Percentiles rank a stretch among this genome's conserved stretches.
Evolutionary conservation across 139 green algal genomes (phyloP).

Genomic region (Chlamydomonas incerta): DNA sequence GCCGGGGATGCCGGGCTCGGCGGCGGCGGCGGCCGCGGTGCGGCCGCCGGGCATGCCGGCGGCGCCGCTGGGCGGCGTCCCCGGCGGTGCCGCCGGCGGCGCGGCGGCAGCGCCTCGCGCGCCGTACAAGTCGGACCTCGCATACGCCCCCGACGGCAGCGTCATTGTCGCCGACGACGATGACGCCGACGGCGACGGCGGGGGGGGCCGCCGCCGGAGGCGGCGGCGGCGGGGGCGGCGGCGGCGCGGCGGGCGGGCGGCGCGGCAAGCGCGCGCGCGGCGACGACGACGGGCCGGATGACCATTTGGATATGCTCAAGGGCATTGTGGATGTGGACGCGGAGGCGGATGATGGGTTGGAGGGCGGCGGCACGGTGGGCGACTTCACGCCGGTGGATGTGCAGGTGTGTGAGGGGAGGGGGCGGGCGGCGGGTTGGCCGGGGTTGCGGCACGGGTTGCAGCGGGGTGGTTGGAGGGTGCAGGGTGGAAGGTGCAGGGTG

Average conservation of each 20-base stretch:
- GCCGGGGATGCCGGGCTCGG: neutral
- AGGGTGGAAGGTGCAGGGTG: neutral
- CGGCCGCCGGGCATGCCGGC: neutral
- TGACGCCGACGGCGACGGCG: neutral
- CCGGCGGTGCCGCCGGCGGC: neutral
- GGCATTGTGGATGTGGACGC: slow-evolving; percentile 35
- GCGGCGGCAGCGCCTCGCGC: neutral
- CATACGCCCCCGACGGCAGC: slow-evolving; percentile 15
- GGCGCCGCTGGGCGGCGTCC: neutral
- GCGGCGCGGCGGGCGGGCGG: neutral
- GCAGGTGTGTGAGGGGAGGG: neutral
- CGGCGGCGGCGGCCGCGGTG: neutral
- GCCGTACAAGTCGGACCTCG: slow-evolving; percentile 26
- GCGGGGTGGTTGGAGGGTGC: neutral
- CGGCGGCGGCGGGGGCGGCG: neutral
- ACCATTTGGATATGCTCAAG: neutral
- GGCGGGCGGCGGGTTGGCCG: neutral
- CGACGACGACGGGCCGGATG: slow-evolving; percentile 13
- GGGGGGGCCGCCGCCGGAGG: neutral
- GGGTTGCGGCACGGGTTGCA: neutral
- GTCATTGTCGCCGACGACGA: slow-evolving; percentile 34
- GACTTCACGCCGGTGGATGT: slow-evolving; percentile 34
- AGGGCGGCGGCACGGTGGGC: neutral
- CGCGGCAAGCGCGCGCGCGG: slow-evolving; percentile 5
- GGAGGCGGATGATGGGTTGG: neutral